Conservation (phyloP, 176 grass and related monocot genomes). For the Rhynchospora tenuis region DNA sequence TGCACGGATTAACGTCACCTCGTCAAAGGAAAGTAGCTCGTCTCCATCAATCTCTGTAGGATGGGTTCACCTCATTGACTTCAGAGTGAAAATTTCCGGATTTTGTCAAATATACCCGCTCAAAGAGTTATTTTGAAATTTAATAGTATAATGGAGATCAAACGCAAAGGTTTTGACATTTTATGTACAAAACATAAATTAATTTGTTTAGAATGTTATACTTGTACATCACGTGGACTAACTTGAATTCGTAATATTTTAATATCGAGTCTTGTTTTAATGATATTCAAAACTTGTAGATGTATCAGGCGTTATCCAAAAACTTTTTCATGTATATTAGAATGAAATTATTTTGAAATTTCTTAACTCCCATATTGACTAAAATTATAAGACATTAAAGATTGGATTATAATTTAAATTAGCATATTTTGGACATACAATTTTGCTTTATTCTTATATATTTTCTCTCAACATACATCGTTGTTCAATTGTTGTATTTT, state of each 20-base stretch:
- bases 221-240: neutral
- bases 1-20: neutral
- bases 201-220: neutral
- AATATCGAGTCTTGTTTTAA: neutral
- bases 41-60: neutral
- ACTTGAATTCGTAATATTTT: neutral
- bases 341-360: neutral
- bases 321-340: neutral
- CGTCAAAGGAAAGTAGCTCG: neutral
- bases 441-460: neutral
- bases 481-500: neutral
- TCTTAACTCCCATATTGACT: too few relatives aligned
- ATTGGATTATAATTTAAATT: neutral
- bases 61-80: neutral
- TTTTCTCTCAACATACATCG: neutral
- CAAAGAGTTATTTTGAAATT: neutral
- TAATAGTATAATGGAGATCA: neutral
- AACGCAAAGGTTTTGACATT: neutral
- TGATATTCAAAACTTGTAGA: neutral
- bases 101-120: neutral
- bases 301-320: neutral
- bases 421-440: too few relatives aligned
- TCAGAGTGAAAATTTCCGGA: neutral
- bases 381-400: neutral
- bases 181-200: neutral